Base-by-base conservation (phyloP, 2,329 filamentous ascomycete genomes). In the Ceratocystis colombiana region DNA sequence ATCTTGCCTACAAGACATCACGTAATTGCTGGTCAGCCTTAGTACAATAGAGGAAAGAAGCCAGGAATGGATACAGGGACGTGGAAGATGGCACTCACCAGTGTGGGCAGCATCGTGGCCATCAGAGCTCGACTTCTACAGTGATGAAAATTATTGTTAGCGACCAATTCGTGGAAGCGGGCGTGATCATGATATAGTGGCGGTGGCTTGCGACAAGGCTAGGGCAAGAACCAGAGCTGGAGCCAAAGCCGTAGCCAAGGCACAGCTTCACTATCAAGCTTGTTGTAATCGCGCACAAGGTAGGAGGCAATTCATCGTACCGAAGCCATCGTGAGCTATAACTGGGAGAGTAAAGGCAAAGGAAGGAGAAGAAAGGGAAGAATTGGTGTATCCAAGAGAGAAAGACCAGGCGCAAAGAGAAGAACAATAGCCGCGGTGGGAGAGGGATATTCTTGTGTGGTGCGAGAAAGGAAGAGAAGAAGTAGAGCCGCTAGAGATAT, bases 1-100 rank as follows among this genome's bases (percentile, higher is more conserved):
- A 84, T 82, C 78, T 82, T 84, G 80, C 82, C 82, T 83, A 70
- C 22, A 69, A 44, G 63, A 17, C 30, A 45, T 8, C 41, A 45
- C 48, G 22, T 10, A 10, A 48, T 25, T 30, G 17, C 8, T 20
- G 37, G 46, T 64, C 44, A 64, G 61, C 33, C 53, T 30, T 22
- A 5, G 12, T 33, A 30, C n/a, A 66, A 8, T 22, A 62, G 20
- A 53, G 48, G 33, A 33, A 41, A 41, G 37, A 41, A 41, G 37
- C 37, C 7, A 17, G 15, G 28, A 30, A 20, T n/a, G 44, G 33
- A 45, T 17, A 33, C 45, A 33, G 30, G 59, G 33, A 50, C 53
- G n/a, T 50, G 6, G 46, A 41, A 41, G 6, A n/a, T 25, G 12
- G 53, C 53, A 28, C 64, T 65, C 55, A 68, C 66, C 66, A 48